Evolutionary conservation across 192 early-diverging fungal species (phyloP).

Genomic region (Entomortierella parvispora): DNA sequence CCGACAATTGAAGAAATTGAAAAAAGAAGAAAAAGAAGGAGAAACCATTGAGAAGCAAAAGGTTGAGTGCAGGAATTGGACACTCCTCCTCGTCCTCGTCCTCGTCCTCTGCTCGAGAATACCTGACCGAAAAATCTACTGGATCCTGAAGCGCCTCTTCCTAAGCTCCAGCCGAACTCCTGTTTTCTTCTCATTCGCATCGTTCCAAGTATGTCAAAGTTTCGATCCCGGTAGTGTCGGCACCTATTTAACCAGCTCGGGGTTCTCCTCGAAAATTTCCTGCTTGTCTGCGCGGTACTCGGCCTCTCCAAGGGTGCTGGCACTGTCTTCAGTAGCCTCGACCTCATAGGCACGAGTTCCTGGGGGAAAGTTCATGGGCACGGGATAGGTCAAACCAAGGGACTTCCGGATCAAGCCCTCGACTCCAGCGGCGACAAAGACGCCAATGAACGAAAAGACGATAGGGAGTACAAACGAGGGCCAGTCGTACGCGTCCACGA

Average conservation of each 20-base stretch:
- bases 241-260: too few species aligned
- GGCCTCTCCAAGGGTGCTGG: slow-evolving; percentile 15
- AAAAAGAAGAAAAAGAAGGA: not conserved
- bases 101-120: too few species aligned
- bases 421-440: slow-evolving; percentile 23
- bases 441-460: slow-evolving; percentile 45
- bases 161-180: too few species aligned
- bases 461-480: slow-evolving; percentile 44
- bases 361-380: slow-evolving; percentile 20
- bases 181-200: too few species aligned
- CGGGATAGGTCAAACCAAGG: slow-evolving; percentile 36
- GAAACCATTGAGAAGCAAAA: slow-evolving; percentile 6
- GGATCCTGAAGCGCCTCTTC: too few species aligned
- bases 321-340: slow-evolving; percentile 1
- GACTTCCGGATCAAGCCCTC: slow-evolving; percentile 40
- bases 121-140: too few species aligned
- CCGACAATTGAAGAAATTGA: not conserved
- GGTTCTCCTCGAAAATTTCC: not conserved
- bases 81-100: too few species aligned
- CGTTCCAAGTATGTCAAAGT: too few species aligned
- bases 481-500: slow-evolving; percentile 52
- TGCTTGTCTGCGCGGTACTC: slow-evolving; percentile 19
- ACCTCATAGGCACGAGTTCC: not conserved
- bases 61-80: too few species aligned
- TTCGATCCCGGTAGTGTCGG: too few species aligned